Base-by-base conservation (phyloP, 495 filamentous ascomycete species). In the Aspergillus saccharolyticus region DNA sequence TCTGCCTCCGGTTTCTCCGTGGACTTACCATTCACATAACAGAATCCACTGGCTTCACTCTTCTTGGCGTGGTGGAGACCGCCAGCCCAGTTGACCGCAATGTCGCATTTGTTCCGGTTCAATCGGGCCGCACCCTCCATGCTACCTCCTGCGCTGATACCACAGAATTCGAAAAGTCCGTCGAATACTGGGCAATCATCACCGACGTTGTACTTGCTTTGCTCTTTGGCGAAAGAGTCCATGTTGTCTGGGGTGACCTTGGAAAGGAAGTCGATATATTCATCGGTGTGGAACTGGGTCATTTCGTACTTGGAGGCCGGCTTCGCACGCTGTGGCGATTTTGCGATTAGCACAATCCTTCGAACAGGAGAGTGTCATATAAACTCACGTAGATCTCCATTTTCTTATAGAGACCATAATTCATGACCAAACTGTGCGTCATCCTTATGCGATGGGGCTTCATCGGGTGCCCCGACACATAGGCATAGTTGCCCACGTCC, bases 211-310 rank as follows among this genome's bases (percentile, higher is more conserved):
- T 96, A 98, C 63, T 94, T 93, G 50, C 86, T 86, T 69, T 99
- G 94, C 70, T 99, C 94, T 57, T 94, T 89, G 50, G 87, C 82
- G 63, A 88, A 97, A 19, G 80, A 77, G 58, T 99, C 94, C 95
- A 99, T 99, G 66, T 99, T 99, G 70, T 97, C 94, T 5, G 94
- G 95, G 0, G 94, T 97, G 20, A 99, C 95, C 62, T 91, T 91
- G 53, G 90, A 88, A 18, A 99, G 77, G 72, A 99, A 99, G 54
- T 99, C 95, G 65, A 99, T 92, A 71, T 99, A 99, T 72, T 99
- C 94, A 70, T 99, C 94, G 8, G 94, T 97, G 72, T 99, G 94
- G 68, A 97, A 99, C 69, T 97, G 95, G 55, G 94, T 97, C 94
- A 99, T 99, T 68, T 99, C 94, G 61, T 88, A 87, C 56, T 89